Base-by-base conservation (phyloP, 345 rosid species). In the Hypericum perforatum region DNA sequence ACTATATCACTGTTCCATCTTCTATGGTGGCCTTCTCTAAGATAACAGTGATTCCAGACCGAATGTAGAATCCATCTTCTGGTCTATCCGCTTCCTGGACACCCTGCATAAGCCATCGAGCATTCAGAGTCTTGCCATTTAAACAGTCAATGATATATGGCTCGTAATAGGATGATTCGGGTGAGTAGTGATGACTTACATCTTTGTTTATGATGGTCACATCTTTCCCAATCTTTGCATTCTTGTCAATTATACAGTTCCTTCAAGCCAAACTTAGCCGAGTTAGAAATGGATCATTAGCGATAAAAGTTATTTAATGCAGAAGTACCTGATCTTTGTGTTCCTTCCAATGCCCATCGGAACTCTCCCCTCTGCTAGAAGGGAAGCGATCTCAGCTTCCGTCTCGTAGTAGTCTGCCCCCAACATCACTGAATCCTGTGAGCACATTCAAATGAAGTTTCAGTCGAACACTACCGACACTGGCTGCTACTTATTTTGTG, bases 181-280 rank as follows among this genome's bases (percentile, higher is more conserved):
- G 4, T 22, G 32, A 22, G 32, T 22, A 22, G 32, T 22, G 32
- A 11, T 10, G 32, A 42, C 83, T 76, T 76, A 82, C 96, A 57
- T 85, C 96, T 67, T 75, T 79, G 68, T 87, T 91, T 65, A 52
- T 15, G 59, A 91, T 85, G 64, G 78, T 53, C 68, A 87, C 98
- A n/a, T 87, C 72, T 78, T 87, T 78, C 49, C 98, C 92, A 16
- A 91, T 82, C 79, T 78, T 87, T 2, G 81, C 86, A 15, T 91
- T 91, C 88, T 91, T 91, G 80, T 91, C 98, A 9, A 91, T 79
- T 48, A 91, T 85, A 77, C 98, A 87, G 58, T 82, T 85, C 86
- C 98, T 91, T 36, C 38, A 61, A 58, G 56, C 50, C 55, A 51
- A 56, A 52, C 32, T 1, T 22, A 22, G 32, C 32, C 32, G 32